phyloP scores from a whole-genome alignment of 2,329 filamentous ascomycete species.

The Pyrenochaeta sp. region DNA sequence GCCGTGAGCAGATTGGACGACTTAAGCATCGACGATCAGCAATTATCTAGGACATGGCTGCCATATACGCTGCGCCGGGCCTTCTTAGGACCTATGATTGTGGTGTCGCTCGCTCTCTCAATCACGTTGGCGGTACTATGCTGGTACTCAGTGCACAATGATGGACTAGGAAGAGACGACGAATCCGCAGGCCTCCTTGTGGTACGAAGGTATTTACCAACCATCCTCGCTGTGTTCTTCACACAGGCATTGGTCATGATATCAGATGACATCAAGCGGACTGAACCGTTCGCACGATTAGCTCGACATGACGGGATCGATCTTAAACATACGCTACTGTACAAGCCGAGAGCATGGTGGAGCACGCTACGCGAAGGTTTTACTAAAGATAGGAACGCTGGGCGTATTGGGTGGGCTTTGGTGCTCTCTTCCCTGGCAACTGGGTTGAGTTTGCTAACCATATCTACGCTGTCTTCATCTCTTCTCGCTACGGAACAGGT shows the following conservation, averaged over 20 bases:
- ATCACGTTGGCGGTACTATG: constrained; percentile 9
- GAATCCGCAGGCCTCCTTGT: constrained; percentile 4
- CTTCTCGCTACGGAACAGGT: constrained; percentile 17
- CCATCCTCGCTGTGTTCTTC: constrained; percentile 19
- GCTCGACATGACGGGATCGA: constrained; percentile 1
- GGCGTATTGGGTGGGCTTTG: constrained; percentile 16
- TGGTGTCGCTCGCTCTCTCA: constrained; percentile 3
- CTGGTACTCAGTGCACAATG: constrained; percentile 14
- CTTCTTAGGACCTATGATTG: constrained; percentile 10
- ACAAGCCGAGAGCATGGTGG: constrained; percentile 18
- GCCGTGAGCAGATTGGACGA: too few species aligned
- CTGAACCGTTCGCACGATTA: constrained; percentile 21
- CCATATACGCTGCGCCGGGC: constrained; percentile 17
- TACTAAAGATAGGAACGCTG: constrained; percentile 14
- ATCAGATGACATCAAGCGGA: constrained; percentile 19
- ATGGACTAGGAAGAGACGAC: constrained; percentile 17
- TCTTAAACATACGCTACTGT: not conserved
- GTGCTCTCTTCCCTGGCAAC: constrained; percentile 9
- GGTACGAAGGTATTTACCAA: constrained; percentile 17
- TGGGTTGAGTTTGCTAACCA: constrained; percentile 15
- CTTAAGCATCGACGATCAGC: not conserved
- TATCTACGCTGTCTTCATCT: constrained; percentile 22
- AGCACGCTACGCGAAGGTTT: constrained; percentile 12
- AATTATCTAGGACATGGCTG: constrained; percentile 10
- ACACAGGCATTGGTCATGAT: constrained; percentile 14